phyloP scores from a whole-genome alignment of 2,329 filamentous ascomycete species.

The Sporothrix brasiliensis region DNA sequence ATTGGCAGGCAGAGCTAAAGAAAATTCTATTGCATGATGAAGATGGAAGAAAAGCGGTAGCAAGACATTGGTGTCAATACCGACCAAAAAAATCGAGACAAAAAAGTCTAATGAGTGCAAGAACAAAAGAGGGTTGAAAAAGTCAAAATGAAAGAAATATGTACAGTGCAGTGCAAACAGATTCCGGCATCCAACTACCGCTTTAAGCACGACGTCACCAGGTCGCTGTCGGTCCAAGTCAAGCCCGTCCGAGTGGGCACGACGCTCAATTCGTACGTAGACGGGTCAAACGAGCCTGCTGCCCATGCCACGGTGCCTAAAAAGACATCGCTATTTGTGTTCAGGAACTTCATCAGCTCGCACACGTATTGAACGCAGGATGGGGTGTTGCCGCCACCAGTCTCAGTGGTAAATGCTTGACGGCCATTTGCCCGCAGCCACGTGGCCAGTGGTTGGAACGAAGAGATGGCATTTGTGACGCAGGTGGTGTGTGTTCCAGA shows the following conservation, averaged over 20 bases:
- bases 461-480: constrained; percentile 50
- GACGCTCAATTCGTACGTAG: constrained; percentile 38
- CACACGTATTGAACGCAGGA: constrained; percentile 43
- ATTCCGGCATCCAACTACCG: background rate
- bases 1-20: too few species aligned
- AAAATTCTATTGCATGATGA: too few species aligned
- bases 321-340: constrained; percentile 42
- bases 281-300: constrained; percentile 37
- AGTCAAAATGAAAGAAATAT: background rate
- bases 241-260: constrained; percentile 39
- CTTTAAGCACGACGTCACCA: constrained; percentile 33
- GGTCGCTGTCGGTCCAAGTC: constrained; percentile 32
- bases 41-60: background rate
- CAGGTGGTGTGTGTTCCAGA: constrained; percentile 57
- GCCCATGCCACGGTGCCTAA: constrained; percentile 40
- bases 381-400: constrained; percentile 45
- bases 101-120: background rate
- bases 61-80: too few species aligned
- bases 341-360: constrained; percentile 42
- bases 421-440: constrained; percentile 43
- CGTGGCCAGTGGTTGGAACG: constrained; percentile 47
- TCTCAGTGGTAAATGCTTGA: constrained; percentile 44
- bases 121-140: background rate
- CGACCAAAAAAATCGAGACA: too few species aligned
- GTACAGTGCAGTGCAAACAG: background rate